Conservation (phyloP, 805 yeast species). For the Danielia oregonensis region DNA sequence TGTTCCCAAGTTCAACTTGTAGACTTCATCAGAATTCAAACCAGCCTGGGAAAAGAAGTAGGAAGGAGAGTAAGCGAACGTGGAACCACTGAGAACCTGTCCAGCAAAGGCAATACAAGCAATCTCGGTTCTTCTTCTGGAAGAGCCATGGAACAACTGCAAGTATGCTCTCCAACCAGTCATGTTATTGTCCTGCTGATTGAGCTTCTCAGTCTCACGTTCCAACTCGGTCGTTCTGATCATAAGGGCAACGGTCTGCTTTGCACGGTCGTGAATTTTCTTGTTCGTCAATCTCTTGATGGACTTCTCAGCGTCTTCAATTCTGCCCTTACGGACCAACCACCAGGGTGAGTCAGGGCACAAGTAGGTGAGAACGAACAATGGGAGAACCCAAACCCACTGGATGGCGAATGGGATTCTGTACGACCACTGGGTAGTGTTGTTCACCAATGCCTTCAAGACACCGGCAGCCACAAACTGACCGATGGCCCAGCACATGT, state of each 20-base stretch:
- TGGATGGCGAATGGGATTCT: slow-evolving; percentile 56
- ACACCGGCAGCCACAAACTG: slow-evolving; percentile 55
- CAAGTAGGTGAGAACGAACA: slow-evolving; percentile 37
- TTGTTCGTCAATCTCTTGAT: slow-evolving; percentile 9
- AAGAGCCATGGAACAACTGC: slow-evolving; percentile 5
- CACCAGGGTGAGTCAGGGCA: slow-evolving; percentile 63
- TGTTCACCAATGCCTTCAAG: slow-evolving; percentile 30
- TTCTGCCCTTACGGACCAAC: slow-evolving; percentile 41
- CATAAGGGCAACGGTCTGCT: slow-evolving; percentile 17
- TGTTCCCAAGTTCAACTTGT: slow-evolving; percentile 10
- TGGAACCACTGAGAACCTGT: slow-evolving; percentile 9
- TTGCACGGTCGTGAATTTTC: slow-evolving; percentile 14
- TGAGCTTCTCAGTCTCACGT: slow-evolving; percentile 24
- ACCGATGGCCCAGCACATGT: slow-evolving; percentile 55
- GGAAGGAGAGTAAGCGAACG: slow-evolving; percentile 10
- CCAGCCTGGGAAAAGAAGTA: slow-evolving; percentile 12
- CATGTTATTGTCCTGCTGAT: slow-evolving; percentile 14
- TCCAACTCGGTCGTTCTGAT: slow-evolving; percentile 32
- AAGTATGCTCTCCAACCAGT: slow-evolving; percentile 24
- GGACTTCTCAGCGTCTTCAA: slow-evolving; percentile 41
- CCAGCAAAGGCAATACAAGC: slow-evolving; percentile 10
- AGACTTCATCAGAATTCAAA: slow-evolving; percentile 5
- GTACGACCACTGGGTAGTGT: slow-evolving; percentile 35
- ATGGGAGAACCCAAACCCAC: slow-evolving; percentile 57
- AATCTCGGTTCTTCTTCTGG: slow-evolving; percentile 8